Base-by-base conservation (phyloP, 2,329 filamentous ascomycete genomes). In the Verticillium dahliae region DNA sequence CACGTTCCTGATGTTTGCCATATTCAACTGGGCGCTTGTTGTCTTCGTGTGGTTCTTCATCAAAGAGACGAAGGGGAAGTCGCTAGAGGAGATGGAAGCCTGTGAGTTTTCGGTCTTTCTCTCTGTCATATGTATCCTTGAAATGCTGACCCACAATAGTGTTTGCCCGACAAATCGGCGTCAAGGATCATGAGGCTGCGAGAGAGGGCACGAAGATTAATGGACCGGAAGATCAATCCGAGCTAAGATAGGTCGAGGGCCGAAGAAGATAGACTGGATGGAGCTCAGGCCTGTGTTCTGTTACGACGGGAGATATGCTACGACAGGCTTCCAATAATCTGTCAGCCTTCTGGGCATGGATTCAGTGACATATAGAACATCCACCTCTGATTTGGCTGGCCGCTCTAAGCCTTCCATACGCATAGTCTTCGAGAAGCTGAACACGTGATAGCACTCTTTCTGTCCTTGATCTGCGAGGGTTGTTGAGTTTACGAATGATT, bases 1-100 rank as follows among this genome's bases (percentile, higher is more conserved):
- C 56, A 81, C 78, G 2, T 82, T 81, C 62, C 66, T 82, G 62
- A 80, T 81, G 76, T 81, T 81, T 69, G 73, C 72, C 27, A 76
- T 80, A 33, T 79, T 81, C 67, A 80, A 81, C 66, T 79, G 75
- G 62, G 70, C 76, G 1, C 74, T 79, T 15, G 75, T 79, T 0
- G 67, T 72, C 11, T 81, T 79, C 63, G 72, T 75, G 6, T 80
- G 72, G 69, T 69, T 79, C 45, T 70, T 80, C 54, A 70, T 80
- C 64, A 76, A 74, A 58, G 76, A 80, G 72, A 79, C 77, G 7
- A 75, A 74, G 37, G 73, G 74, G 34, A 76, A 75, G 62, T 75
- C 75, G 1, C 67, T 79, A n/a, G 77, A 80, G 66, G 76, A 79
- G 61, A 79, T 79, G 69, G 68, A 71, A 61, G 61, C 52, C 1